Evolutionary conservation across 371 early-diverging fungal genomes (phyloP).

Genomic region (Rhizopus delemar): DNA sequence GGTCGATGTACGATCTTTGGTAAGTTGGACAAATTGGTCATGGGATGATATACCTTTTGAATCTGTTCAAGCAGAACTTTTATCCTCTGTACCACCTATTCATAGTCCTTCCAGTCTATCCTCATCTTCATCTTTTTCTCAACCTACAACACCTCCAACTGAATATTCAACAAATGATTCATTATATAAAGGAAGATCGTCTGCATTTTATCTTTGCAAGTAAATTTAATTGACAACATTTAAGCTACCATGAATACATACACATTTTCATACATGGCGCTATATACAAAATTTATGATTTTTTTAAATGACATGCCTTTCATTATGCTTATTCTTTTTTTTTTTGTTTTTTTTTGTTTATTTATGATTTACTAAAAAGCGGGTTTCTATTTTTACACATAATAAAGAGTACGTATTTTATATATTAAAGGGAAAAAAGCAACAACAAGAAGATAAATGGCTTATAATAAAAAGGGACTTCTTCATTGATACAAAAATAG

Average conservation of each 20-base stretch:
- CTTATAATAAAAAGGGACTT: no score
- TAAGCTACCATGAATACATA: not conserved
- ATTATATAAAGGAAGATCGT: slow-evolving; percentile 2
- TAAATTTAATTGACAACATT: not conserved
- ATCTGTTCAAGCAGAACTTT: slow-evolving; percentile 13
- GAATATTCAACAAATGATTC: not conserved
- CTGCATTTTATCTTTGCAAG: slow-evolving; percentile 3
- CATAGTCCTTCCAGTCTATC: slow-evolving; percentile 7
- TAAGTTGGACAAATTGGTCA: slow-evolving; percentile 40
- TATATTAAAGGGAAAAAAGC: no score
- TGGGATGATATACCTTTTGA: slow-evolving; percentile 24
- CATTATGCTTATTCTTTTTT: no score
- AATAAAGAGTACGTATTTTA: no score
- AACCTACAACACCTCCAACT: slow-evolving; percentile 5
- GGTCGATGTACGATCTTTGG: slow-evolving; percentile 41
- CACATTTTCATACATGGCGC: not conserved
- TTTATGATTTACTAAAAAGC: no score
- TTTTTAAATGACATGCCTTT: no score
- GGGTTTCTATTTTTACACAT: no score
- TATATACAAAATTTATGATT: not conserved
- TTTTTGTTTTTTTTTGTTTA: no score
- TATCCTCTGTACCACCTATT: not conserved
- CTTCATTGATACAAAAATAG: no score
- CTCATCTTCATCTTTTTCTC: slow-evolving; percentile 2
- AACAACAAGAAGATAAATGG: no score